Conservation (phyloP, 202 grass and related monocot species). For the Setaria viridis region DNA sequence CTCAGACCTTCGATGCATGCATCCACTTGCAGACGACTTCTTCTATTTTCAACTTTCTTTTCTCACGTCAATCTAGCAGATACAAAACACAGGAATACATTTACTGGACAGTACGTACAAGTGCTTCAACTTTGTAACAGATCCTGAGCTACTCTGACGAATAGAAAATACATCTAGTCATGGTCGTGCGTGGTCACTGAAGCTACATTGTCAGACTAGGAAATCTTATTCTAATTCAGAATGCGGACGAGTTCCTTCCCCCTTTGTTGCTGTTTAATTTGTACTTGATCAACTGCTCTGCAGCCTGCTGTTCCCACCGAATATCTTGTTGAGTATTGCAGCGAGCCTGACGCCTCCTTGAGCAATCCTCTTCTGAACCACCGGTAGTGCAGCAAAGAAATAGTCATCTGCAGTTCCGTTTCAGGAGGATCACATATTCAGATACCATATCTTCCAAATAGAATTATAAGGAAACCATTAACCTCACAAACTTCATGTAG, state of each 20-base stretch:
- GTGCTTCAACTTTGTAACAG: neutral
- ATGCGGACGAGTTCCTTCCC: neutral
- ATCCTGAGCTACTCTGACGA: neutral
- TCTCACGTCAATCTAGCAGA: neutral
- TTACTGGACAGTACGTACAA: neutral
- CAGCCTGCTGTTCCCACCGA: constrained; percentile 36
- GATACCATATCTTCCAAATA: neutral
- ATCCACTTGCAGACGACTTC: neutral
- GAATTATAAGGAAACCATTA: neutral
- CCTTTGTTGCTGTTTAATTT: neutral
- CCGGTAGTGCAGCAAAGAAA: constrained; percentile 71
- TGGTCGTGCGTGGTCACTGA: neutral
- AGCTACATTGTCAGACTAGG: constrained; percentile 28
- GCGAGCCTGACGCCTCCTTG: constrained; percentile 79
- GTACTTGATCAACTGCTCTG: constrained; percentile 39
- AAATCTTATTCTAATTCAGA: constrained; percentile 27
- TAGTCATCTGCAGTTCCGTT: constrained; percentile 75
- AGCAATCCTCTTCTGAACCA: constrained; percentile 81
- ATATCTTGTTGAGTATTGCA: constrained; percentile 73
- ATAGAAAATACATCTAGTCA: constrained; percentile 13
- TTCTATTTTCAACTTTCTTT: neutral
- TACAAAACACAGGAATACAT: neutral
- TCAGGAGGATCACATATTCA: neutral
- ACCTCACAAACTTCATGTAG: neutral
- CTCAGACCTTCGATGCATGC: neutral